Base-by-base conservation (phyloP, 2,329 filamentous ascomycete genomes). In the Ophiostoma montium region DNA sequence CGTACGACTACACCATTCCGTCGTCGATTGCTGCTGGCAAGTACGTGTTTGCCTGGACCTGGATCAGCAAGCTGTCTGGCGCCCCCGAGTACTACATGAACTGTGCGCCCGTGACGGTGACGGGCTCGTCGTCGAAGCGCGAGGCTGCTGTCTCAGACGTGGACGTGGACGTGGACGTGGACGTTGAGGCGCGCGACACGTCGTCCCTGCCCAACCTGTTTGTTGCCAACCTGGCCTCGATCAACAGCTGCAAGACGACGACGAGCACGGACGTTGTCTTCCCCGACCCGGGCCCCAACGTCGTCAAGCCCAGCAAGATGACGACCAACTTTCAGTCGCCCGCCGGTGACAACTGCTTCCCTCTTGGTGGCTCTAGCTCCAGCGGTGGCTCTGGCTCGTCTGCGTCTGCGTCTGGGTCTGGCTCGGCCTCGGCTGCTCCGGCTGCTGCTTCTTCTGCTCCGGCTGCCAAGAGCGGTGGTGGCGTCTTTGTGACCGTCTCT, bases 21-120 rank as follows among this genome's bases (percentile, higher is more conserved):
- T 51, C 54, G 35, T 52, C 53, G 9, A 45, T 63, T 11, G 48
- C 54, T 9, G 52, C 54, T 15, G 61, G 60, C 57, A 60, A 53
- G 67, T 76, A 74, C 30, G 63, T 80, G 0, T 66, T 82, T 11
- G 71, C 72, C 2, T 82, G 79, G 78, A 76, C 72, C 5, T 76
- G 74, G 74, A 75, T 77, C 61, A 78, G 78, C 62, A 69, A 71
- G 54, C 60, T 77, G 15, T 52, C 54, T 1, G 77, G 78, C 6
- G 78, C 80, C 55, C 68, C 77, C 16, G 78, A 82, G 58, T 76
- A 80, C 68, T 84, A 84, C 65, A 80, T 81, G 75, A 79, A 80
- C 60, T 83, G 79, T 55, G 77, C 78, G 0, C 70, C 71, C 12
- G 70, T 82, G 16, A 67, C 68, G 16, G 72, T 82, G 50, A 59